Base-by-base conservation (phyloP, 257 asterid species). In the Solanum sejunctum region DNA sequence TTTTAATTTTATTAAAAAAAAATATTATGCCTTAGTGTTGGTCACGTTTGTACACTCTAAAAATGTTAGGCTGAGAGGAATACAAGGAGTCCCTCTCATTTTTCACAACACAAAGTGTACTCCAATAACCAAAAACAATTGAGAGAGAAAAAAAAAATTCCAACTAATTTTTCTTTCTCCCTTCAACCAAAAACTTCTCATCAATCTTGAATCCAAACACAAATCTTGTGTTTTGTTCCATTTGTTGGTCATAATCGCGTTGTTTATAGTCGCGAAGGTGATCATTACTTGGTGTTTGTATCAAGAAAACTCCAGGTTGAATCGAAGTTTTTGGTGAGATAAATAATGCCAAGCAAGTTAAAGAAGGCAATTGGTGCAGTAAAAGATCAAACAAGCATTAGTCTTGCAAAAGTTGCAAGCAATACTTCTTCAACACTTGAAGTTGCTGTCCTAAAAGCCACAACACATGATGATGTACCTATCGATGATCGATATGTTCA, bases 371-470 rank as follows among this genome's bases (percentile, higher is more conserved):
- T 95, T 80, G 95, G 91, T 10, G 97, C 95, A 20, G 98, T 95
- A 12, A 95, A 95, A 84, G 98, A 95, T 86, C 98, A 92, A 82
- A 95, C 98, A 43, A 95, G 98, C 92, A 93, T 95, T 70, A 88
- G 98, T 86, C 93, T 95, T 36, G 98, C 98, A 3, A 95, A 91
- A 89, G 97, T 93, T 77, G 89, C 94, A 1, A 89, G 88, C 92
- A 90, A 91, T 83, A 90, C 85, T 21, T 89, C 93, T 4, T 88
- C 96, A 8, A 87, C 85, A 26, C 94, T 95, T 8, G 98, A 95
- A 72, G 96, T 95, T 28, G 91, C 90, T 1, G 95, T 95, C 16
- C 88, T 95, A 60, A 95, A 93, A 82, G 96, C 98, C 86, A 95
- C 98, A 4, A 93, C 96, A 45, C 98, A 95, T 39, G 98, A 93